Evolutionary conservation across 495 filamentous ascomycete genomes (phyloP), one percentile per base, ranked within the genome.

Genomic region (Penicillium mononematosum): DNA sequence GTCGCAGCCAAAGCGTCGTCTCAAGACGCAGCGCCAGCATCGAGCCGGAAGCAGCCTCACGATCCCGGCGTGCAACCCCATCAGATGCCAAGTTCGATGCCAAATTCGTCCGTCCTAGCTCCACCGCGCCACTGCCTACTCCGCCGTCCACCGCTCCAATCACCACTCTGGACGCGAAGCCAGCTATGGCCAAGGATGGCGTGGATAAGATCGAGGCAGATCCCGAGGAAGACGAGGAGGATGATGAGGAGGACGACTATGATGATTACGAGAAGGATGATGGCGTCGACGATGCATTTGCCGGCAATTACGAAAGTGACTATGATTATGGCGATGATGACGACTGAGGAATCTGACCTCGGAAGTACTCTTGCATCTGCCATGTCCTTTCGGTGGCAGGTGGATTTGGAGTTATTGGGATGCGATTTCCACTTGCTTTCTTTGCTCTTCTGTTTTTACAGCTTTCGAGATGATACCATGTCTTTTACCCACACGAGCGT

Each of bases 1-100:
- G 71, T 44, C 70, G 74, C 52, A 72, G 71, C 61, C 70, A 65
- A 45, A 77, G 74, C 53, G 67, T 78, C 49, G 53, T 53, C 17
- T 76, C 73, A 7, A 65, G 68, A 20, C 70, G 73, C 47, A 78
- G 76, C 55, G 64, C 62, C 22, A 77, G 75, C 24, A 61, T 72
- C 46, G 73, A 69, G 32, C 69, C 65, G 12, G 69, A 70, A 42
- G 55, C 56, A 7, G 24, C 48, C 16, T 53, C 64, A 27, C 66
- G 65, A 32, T 58, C 66, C 24, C 66, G 64, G 43, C 67, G 64
- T 25, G 54, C 64, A 9, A 57, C 65, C n/a, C 58, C 66, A 16
- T 52, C 56, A 9, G 19, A 59, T 10, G 32, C 60, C 9, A 65
- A 63, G 52, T 39, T 63, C 9, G 19, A 59, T 11, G 36, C 60